Evolutionary conservation across 2,329 filamentous ascomycete genomes (phyloP).

Genomic region (Aureobasidium sp.): DNA sequence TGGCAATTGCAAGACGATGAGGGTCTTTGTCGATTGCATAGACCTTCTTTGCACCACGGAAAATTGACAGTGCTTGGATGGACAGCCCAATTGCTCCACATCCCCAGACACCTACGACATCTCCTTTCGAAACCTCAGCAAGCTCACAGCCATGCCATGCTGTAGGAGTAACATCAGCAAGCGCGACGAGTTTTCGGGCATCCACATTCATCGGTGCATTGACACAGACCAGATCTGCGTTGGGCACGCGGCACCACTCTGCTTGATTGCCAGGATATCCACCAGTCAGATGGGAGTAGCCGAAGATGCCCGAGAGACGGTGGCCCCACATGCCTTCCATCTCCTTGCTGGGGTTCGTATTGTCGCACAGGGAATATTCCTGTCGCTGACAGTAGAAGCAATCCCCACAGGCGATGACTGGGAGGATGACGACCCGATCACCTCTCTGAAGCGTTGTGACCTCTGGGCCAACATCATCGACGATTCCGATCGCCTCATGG

Average conservation of each 20-base stretch:
- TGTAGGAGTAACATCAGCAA: conserved; percentile 38
- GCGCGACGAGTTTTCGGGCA: conserved; percentile 42
- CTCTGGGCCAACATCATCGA: conserved; percentile 51
- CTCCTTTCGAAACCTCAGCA: conserved; percentile 38
- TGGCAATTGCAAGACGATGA: conserved; percentile 25
- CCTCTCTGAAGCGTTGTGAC: conserved; percentile 54
- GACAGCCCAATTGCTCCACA: conserved; percentile 66
- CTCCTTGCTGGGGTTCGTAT: conserved; percentile 20
- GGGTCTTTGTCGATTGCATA: conserved; percentile 31
- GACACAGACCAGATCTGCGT: conserved; percentile 40
- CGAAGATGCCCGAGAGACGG: conserved; percentile 44
- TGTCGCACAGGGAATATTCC: conserved; percentile 27
- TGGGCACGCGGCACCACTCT: conserved; percentile 32
- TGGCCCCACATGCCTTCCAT: conserved; percentile 37
- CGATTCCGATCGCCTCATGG: conserved; percentile 63
- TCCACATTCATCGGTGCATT: conserved; percentile 45
- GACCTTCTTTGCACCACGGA: conserved; percentile 75
- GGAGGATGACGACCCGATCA: conserved; percentile 68
- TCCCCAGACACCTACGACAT: conserved; percentile 43
- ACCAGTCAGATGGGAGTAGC: conserved; percentile 30
- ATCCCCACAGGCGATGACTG: conserved; percentile 60
- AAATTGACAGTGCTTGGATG: conserved; percentile 75
- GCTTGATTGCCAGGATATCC: conserved; percentile 33
- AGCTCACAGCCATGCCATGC: conserved; percentile 36
- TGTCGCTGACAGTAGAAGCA: conserved; percentile 43